A percentile compares a stretch with the other conserved stretches of the same genome.
Conservation (phyloP, 176 grass and related monocot species). For the Pontederia paniculata region DNA sequence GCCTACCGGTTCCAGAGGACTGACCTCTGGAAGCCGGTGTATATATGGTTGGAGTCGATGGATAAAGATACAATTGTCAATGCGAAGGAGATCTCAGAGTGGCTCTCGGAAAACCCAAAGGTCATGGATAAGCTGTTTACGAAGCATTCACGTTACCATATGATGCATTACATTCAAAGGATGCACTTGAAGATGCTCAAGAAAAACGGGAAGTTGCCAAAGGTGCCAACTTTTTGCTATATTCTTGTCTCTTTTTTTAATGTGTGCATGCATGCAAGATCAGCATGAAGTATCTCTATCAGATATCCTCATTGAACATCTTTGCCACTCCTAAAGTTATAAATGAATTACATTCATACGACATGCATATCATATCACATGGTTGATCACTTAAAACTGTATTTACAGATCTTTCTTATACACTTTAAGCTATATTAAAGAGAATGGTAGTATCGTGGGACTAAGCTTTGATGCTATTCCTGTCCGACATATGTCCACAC, state of each 20-base stretch:
- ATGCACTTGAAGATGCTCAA: constrained; percentile 94
- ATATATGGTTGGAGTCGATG: constrained; percentile 73
- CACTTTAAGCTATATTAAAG: no score
- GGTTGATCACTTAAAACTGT: not conserved
- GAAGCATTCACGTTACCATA: constrained; percentile 94
- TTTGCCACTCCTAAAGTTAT: no score
- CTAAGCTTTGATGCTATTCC: no score
- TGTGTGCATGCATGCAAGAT: not conserved
- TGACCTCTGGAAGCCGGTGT: constrained; percentile 88
- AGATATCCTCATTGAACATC: no score
- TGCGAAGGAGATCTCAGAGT: constrained; percentile 70
- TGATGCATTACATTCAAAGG: constrained; percentile 92
- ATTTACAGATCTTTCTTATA: not conserved
- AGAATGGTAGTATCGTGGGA: no score
- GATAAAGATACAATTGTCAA: constrained; percentile 55
- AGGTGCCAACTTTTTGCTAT: constrained; percentile 37
- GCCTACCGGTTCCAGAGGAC: constrained; percentile 88
- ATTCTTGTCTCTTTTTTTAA: constrained; percentile 1
- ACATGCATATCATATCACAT: not conserved
- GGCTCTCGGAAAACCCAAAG: constrained; percentile 54
- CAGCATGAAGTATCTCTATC: not conserved
- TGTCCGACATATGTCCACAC: no score
- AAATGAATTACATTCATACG: no score
- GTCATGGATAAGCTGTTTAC: constrained; percentile 56
- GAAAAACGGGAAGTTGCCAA: constrained; percentile 82